phyloP scores from a whole-genome alignment of 225 moss, liverwort and hornwort species.

The Polytrichum commune region DNA sequence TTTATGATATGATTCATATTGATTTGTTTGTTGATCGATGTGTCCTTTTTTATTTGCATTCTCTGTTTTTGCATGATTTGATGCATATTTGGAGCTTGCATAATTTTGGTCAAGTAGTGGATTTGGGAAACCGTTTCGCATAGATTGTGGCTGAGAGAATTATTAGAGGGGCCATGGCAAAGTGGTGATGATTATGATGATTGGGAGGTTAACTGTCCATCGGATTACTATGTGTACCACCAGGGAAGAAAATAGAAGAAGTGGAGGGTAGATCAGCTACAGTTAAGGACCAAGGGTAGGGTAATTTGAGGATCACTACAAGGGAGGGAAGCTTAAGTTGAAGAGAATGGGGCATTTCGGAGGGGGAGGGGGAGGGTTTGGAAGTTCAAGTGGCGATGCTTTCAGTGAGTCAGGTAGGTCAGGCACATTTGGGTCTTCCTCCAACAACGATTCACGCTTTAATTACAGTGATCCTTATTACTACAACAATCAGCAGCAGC shows the following conservation, averaged over 20 bases:
- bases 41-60: no score
- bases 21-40: no score
- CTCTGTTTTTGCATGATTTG: no score
- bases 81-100: no score
- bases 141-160: no score
- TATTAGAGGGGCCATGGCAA: no score
- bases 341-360: constrained; percentile 29
- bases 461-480: constrained; percentile 20
- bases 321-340: neutral
- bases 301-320: neutral
- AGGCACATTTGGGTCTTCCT: constrained; percentile 27
- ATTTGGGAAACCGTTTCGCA: no score
- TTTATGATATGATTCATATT: no score
- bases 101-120: no score
- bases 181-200: neutral
- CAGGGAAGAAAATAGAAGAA: neutral
- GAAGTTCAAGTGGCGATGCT: constrained; percentile 13
- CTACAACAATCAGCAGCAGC: constrained; percentile 33
- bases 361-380: constrained; percentile 34
- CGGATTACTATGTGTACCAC: neutral
- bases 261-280: neutral
- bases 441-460: constrained; percentile 5
- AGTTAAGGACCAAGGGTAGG: neutral
- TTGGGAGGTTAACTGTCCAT: neutral
- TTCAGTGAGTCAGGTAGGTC: constrained; percentile 32